A percentile compares a stretch with the other conserved stretches of the same genome.
Evolutionary conservation across 2,329 filamentous ascomycete genomes (phyloP).

Genomic region (Emergomyces pasteurianus): DNA sequence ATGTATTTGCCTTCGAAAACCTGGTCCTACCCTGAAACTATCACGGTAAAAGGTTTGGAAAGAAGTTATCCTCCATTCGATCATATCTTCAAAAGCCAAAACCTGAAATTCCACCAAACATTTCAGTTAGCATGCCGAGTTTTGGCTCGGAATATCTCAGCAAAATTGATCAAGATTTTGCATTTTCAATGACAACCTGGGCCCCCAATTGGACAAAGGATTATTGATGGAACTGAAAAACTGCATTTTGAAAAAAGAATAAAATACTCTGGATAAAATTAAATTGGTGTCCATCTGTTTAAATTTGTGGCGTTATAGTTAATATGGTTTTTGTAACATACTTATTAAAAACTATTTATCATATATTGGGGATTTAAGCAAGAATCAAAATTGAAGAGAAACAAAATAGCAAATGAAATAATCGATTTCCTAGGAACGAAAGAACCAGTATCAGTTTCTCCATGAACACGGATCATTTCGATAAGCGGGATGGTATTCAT

Average conservation of each 20-base stretch:
- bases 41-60: background rate
- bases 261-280: background rate
- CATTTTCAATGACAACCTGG: background rate
- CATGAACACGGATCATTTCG: background rate
- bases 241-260: background rate
- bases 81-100: background rate
- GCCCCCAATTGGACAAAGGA: background rate
- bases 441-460: background rate
- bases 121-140: background rate
- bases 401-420: background rate
- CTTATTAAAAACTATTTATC: background rate
- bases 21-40: background rate
- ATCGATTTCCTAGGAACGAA: background rate
- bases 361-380: background rate
- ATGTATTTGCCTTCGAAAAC: background rate
- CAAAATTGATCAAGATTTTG: background rate
- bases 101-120: background rate
- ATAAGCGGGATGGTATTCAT: constrained; percentile 11
- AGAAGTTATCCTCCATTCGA: background rate
- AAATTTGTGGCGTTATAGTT: background rate
- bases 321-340: background rate
- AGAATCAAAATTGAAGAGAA: background rate
- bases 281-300: background rate
- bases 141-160: background rate
- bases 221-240: background rate